A percentile compares a stretch with the other conserved stretches of the same genome.
These are phyloP conservation scores for Fraxinus ornus DNA, from an alignment of 305 asterid species.

Conservation along the genomic window DNA sequence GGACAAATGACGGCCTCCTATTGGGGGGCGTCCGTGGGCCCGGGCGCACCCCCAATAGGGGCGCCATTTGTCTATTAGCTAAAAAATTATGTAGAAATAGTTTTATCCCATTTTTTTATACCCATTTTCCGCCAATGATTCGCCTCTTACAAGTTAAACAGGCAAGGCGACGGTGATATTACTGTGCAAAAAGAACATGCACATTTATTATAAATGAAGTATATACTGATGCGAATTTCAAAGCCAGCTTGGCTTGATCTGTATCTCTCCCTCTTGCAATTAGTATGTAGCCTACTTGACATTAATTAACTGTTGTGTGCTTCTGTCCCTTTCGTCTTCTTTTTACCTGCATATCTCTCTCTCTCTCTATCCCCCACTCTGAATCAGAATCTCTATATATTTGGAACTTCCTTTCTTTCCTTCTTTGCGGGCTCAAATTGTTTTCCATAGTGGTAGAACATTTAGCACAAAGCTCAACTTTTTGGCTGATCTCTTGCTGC, in stretches of 20 bases:
- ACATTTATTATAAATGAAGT: neutral
- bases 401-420: conserved; percentile 23
- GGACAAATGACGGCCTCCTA: too few species aligned
- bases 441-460: neutral
- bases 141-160: neutral
- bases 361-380: conserved; percentile 15
- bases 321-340: conserved; percentile 24
- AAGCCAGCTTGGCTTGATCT: conserved; percentile 37
- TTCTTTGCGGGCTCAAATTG: conserved; percentile 32
- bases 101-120: too few species aligned
- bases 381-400: conserved; percentile 29
- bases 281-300: neutral
- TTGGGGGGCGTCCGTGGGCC: too few species aligned
- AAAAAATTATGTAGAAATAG: too few species aligned
- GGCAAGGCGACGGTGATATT: neutral
- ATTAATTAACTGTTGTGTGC: neutral
- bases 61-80: too few species aligned
- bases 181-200: neutral
- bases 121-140: neutral
- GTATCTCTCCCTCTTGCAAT: neutral
- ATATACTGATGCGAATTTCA: neutral
- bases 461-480: neutral
- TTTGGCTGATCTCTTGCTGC: neutral
- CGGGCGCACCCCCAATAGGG: too few species aligned
- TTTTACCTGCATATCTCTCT: conserved; percentile 26